phyloP scores from a whole-genome alignment of 495 filamentous ascomycete species.

The Darksidea phi region DNA sequence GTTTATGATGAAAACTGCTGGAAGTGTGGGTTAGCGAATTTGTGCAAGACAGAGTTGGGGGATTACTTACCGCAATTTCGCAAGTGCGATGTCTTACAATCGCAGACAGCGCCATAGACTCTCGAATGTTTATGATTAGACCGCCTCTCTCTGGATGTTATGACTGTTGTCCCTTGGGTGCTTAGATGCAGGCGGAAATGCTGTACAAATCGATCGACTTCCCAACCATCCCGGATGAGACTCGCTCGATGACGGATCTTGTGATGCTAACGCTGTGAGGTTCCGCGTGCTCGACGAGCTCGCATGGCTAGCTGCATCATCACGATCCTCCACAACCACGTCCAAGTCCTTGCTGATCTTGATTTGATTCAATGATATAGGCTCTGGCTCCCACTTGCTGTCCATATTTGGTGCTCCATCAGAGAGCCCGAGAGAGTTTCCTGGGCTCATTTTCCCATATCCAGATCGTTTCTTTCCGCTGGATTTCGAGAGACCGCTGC shows the following conservation, averaged over 20 bases:
- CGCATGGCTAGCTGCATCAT: slow-evolving; percentile 1
- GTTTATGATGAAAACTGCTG: not conserved
- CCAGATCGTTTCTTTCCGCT: not conserved
- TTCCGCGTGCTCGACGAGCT: slow-evolving; percentile 5
- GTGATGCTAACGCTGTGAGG: slow-evolving; percentile 14
- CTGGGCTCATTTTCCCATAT: slow-evolving; percentile 2
- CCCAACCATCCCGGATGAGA: not conserved
- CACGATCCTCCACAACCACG: slow-evolving; percentile 18
- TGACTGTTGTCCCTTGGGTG: not conserved
- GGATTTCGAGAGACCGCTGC: not conserved
- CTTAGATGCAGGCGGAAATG: slow-evolving; percentile 1
- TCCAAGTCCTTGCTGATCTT: slow-evolving; percentile 5
- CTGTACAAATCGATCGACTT: slow-evolving; percentile 6
- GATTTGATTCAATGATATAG: slow-evolving; percentile 16
- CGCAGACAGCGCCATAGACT: no score
- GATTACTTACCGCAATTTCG: no score
- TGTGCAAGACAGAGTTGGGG: no score
- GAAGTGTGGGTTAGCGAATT: no score
- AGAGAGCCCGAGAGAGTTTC: not conserved
- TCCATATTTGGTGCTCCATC: not conserved
- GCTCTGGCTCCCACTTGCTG: not conserved
- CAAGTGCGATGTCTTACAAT: no score
- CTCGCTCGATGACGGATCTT: no score
- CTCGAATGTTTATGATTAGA: no score
- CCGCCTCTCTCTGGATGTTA: no score